Percentiles rank a stretch among this genome's conserved stretches.
phyloP scores from a whole-genome alignment of 2,329 filamentous ascomycete genomes.

The Cladosporium phlei region DNA sequence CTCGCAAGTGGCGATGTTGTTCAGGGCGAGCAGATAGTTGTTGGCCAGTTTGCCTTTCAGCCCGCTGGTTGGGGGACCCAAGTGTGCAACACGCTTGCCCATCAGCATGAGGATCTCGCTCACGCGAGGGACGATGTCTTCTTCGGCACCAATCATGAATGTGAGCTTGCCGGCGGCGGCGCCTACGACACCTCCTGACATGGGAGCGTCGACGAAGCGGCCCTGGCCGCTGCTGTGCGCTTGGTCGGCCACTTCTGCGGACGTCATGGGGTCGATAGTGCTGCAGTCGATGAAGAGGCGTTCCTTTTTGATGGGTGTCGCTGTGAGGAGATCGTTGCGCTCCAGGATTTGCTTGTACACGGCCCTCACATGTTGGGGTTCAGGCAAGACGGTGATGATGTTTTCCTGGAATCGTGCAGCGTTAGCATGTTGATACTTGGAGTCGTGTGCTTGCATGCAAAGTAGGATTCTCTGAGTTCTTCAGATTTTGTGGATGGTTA shows the following conservation, averaged over 20 bases:
- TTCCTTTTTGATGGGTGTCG: constrained; percentile 45
- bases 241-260: constrained; percentile 67
- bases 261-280: constrained; percentile 88
- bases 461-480: background rate
- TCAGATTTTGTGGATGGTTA: constrained; percentile 15
- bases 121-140: constrained; percentile 57
- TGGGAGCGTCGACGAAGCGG: constrained; percentile 86
- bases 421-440: constrained; percentile 26
- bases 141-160: constrained; percentile 83
- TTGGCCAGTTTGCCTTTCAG: constrained; percentile 92
- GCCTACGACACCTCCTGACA: constrained; percentile 94
- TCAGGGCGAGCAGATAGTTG: constrained; percentile 91
- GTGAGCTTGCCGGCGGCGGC: constrained; percentile 82
- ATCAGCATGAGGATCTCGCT: constrained; percentile 70
- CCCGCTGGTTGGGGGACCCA: constrained; percentile 78
- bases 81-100: constrained; percentile 81
- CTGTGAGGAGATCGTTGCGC: constrained; percentile 47
- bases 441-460: background rate
- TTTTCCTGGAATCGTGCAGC: constrained; percentile 59
- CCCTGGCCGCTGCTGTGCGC: constrained; percentile 65
- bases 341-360: constrained; percentile 75
- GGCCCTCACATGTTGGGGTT: constrained; percentile 78
- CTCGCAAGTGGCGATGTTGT: constrained; percentile 71
- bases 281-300: constrained; percentile 93
- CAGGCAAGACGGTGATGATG: constrained; percentile 83